These are phyloP conservation scores for Fraxinus excelsior DNA, from an alignment of 257 asterid species.

Conservation along the genomic window DNA sequence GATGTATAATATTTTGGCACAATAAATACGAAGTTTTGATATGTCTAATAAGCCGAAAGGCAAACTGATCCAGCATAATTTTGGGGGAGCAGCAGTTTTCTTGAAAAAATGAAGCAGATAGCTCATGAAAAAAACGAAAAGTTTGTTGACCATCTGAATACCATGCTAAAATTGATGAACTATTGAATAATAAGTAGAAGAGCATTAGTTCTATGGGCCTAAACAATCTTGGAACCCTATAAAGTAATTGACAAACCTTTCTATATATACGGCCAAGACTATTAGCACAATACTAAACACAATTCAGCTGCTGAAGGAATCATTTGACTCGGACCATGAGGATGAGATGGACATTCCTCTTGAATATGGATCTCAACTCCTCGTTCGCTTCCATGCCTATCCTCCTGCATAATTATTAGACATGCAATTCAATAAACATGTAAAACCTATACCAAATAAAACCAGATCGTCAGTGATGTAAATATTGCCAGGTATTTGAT, in stretches of 20 bases:
- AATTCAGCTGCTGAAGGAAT: constrained; percentile 19
- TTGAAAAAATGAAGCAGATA: not conserved
- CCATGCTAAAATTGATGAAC: not conserved
- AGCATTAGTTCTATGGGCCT: constrained; percentile 9
- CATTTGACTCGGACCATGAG: constrained; percentile 79
- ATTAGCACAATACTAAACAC: not conserved
- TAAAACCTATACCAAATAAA: not conserved
- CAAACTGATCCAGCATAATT: constrained; percentile 1
- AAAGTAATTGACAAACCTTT: constrained; percentile 17
- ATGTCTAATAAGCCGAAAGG: not conserved
- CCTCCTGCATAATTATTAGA: constrained; percentile 53
- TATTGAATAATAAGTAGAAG: constrained; percentile 5
- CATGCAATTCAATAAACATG: not conserved
- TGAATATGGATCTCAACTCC: constrained; percentile 82
- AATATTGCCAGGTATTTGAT: not conserved
- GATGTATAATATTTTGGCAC: not conserved
- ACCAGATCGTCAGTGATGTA: not conserved
- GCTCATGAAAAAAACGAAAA: not conserved
- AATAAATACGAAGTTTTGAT: not conserved
- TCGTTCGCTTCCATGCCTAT: constrained; percentile 93
- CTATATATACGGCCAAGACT: constrained; percentile 19
- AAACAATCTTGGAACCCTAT: constrained; percentile 12
- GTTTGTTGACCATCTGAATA: not conserved
- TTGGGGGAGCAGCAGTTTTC: not conserved
- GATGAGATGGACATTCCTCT: constrained; percentile 79